These are phyloP conservation scores for Aspergillus arachidicola DNA, from an alignment of 2,329 filamentous ascomycete genomes.

Conservation along the genomic window DNA sequence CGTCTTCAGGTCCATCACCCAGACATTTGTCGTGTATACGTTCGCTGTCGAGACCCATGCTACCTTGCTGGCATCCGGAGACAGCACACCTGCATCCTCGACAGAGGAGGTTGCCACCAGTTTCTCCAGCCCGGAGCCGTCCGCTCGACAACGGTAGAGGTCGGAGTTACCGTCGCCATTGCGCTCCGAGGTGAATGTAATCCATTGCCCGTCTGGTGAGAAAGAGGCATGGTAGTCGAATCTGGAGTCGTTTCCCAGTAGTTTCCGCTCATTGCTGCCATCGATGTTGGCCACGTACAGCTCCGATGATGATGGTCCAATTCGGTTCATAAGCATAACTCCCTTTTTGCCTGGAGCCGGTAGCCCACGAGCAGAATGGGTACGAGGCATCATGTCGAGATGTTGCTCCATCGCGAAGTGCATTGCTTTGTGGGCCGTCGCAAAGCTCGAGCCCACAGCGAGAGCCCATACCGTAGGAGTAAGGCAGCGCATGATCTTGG, in stretches of 20 bases:
- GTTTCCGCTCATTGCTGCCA: constrained; percentile 40
- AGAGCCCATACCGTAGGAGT: not conserved
- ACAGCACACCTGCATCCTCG: constrained; percentile 42
- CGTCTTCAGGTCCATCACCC: constrained; percentile 42
- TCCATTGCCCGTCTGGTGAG: constrained; percentile 43
- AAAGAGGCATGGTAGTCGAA: constrained; percentile 47
- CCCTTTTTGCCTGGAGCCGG: constrained; percentile 19
- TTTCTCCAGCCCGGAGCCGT: constrained; percentile 40
- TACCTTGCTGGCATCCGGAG: constrained; percentile 40
- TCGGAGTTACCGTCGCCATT: constrained; percentile 46
- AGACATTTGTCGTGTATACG: constrained; percentile 44
- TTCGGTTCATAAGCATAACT: constrained; percentile 40
- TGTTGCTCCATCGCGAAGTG: not conserved
- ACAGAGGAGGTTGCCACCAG: constrained; percentile 38
- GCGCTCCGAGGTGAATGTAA: constrained; percentile 46
- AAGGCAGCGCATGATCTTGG: not conserved
- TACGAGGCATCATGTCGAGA: not conserved
- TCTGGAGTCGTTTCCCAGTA: constrained; percentile 31
- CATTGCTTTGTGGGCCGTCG: not conserved
- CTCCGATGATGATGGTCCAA: constrained; percentile 31
- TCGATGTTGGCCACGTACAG: constrained; percentile 43
- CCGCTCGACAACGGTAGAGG: constrained; percentile 40
- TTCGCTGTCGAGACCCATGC: constrained; percentile 46
- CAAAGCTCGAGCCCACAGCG: not conserved
- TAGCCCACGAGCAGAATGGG: not conserved